Base-by-base conservation (phyloP, 2,329 filamentous ascomycete genomes). In the Coleophoma crateriformis region DNA sequence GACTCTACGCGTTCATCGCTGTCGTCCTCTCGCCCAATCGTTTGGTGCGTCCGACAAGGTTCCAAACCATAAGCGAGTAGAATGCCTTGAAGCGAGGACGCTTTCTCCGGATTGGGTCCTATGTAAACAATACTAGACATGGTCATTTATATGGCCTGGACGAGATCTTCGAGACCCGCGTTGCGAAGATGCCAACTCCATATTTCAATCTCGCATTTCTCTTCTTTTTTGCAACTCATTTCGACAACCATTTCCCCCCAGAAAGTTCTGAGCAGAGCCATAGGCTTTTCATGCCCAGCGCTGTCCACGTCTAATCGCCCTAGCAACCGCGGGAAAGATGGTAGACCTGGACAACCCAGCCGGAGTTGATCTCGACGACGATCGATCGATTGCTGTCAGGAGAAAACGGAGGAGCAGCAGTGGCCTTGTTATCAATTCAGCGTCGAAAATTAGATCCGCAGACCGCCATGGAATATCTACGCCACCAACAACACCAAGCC, bases 301-400 rank as follows among this genome's bases (percentile, higher is more conserved):
- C 8, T 27, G 27, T 7, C 27, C 27, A 27, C 8, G 6, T 27
- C 27, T 27, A 27, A 27, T 27, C 27, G 27, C 27, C 27, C 27
- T 27, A 27, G 22, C 38, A 41, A 6, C 12, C n/a, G 10, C 19
- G 22, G 38, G 17, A 41, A 41, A 41, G 8, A 62, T 62, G 60
- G 54, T 55, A 44, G 55, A 58, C 46, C 48, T 52, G 45, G 45
- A 58, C 22, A 42, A 52, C 45, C 35, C 51, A 19, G 19, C 46
- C 7, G 48, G 45, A n/a, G 56, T 74, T 67, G 58, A 63, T 6
- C 61, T 71, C 49, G 60, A 67, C 40, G 51, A 62, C 27, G 68
- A 79, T 54, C 65, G 76, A 22, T 78, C 79, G 3, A 73, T 82
- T 50, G 77, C 79, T n/a, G 62, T 82, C 12, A 71, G 79, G 53